Base-by-base conservation (phyloP, 495 filamentous ascomycete genomes). In the Achaetomiella virescens region DNA sequence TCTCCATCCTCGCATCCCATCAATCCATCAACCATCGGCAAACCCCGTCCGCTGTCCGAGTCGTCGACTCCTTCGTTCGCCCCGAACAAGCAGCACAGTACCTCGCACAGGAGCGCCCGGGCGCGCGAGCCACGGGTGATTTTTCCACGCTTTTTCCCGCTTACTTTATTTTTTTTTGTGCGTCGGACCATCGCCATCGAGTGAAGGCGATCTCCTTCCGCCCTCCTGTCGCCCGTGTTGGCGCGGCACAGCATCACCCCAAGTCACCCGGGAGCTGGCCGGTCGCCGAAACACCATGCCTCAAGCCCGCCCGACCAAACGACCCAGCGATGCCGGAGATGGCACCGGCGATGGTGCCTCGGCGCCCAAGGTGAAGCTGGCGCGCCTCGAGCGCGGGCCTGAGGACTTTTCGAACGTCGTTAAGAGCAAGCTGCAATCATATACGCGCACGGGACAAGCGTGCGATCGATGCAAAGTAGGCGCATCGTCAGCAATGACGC, bases 391-490 rank as follows among this genome's bases (percentile, higher is more conserved):
- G 43, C 75, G 72, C 52, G 63, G 64, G 31, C 67, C 80, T 35
- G 79, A 82, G 24, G 82, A 89, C 46, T 88, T 87, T 61, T 88
- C 86, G 3, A 80, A 74, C 54, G 77, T 80, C 44, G 83, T 89
- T 35, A 83, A 81, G 73, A 83, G 79, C 70, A 81, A 81, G 63
- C 69, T 84, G 47, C 76, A 77, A 56, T 78, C 77, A 18, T 84
- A 84, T 48, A 83, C 79, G 18, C 78, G 89, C 17, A 93, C 88
- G 0, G 87, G 88, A 3, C 90, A 93, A 67, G 91, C 91, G 5
- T 96, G 91, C 77, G 91, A 96, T 65, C 79, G 91, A 47, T 96
- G 91, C 77, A 90, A 90, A 78, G 90, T 65, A 35, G 21, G 40
- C 36, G 20, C 36, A 27, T 47, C 27, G 27, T 9, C 27, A 9